Conservation (phyloP, 495 filamentous ascomycete genomes). For the Achaetomiella virescens region DNA sequence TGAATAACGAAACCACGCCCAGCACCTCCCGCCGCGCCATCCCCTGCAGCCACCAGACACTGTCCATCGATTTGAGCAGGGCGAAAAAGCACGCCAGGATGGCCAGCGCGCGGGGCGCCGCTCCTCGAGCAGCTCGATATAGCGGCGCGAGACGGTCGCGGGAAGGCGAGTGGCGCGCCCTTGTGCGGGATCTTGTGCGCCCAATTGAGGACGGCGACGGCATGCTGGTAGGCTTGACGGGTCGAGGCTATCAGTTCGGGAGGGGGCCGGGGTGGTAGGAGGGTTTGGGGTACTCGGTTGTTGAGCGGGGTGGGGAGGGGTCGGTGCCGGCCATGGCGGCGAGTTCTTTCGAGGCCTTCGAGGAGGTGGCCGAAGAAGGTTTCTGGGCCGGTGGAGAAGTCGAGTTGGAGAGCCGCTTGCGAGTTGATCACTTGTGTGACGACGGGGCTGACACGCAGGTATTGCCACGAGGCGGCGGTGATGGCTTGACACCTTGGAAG, state of each 20-base stretch:
- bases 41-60: slow-evolving; percentile 53
- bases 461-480: slow-evolving; percentile 47
- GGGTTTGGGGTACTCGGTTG: neutral
- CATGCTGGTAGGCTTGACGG: slow-evolving; percentile 48
- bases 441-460: slow-evolving; percentile 43
- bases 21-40: slow-evolving; percentile 50
- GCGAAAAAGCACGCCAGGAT: slow-evolving; percentile 53
- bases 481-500: slow-evolving; percentile 53
- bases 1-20: slow-evolving; percentile 47
- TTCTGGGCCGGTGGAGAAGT: slow-evolving; percentile 32
- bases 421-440: slow-evolving; percentile 50
- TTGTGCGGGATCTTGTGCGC: slow-evolving; percentile 50
- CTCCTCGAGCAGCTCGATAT: slow-evolving; percentile 46
- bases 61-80: slow-evolving; percentile 46
- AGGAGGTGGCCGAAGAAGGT: slow-evolving; percentile 50
- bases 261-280: neutral
- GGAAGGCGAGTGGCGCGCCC: slow-evolving; percentile 47
- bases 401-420: slow-evolving; percentile 46
- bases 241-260: slow-evolving; percentile 29
- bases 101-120: slow-evolving; percentile 48
- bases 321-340: slow-evolving; percentile 20
- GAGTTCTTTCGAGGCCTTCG: slow-evolving; percentile 45
- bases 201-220: slow-evolving; percentile 52
- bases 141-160: slow-evolving; percentile 54
- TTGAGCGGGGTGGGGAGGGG: neutral